phyloP scores from a whole-genome alignment of 2,329 filamentous ascomycete species.

The Aspergillus sp. region DNA sequence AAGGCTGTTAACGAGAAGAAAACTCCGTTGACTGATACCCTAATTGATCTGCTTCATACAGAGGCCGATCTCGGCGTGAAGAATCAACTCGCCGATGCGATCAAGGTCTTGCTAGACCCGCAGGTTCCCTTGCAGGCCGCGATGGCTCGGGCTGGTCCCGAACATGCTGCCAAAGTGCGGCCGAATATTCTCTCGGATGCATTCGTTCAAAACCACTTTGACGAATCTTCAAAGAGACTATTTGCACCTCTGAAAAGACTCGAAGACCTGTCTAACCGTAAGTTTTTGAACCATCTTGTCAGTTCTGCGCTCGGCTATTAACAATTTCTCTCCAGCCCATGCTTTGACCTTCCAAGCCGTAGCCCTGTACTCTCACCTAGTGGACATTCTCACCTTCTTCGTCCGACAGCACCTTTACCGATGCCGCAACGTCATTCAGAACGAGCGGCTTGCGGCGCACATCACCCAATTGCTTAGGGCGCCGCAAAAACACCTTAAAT shows the following conservation, averaged over 20 bases:
- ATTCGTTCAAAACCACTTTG: slow-evolving; percentile 87
- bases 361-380: slow-evolving; percentile 84
- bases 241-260: slow-evolving; percentile 85
- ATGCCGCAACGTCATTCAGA: slow-evolving; percentile 84
- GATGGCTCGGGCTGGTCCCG: slow-evolving; percentile 63
- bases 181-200: slow-evolving; percentile 75
- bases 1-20: slow-evolving; percentile 86
- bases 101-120: slow-evolving; percentile 88
- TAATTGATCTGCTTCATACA: slow-evolving; percentile 87
- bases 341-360: slow-evolving; percentile 79
- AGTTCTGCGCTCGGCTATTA: neutral
- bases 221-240: slow-evolving; percentile 77
- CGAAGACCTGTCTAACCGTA: slow-evolving; percentile 60
- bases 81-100: slow-evolving; percentile 89
- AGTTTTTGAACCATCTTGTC: slow-evolving; percentile 25
- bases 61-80: slow-evolving; percentile 94
- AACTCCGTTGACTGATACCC: slow-evolving; percentile 80
- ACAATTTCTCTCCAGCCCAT: slow-evolving; percentile 52
- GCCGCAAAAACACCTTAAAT: slow-evolving; percentile 86
- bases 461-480: slow-evolving; percentile 80
- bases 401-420: slow-evolving; percentile 83
- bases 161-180: slow-evolving; percentile 65
- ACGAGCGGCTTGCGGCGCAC: slow-evolving; percentile 72
- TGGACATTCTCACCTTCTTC: slow-evolving; percentile 93
- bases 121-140: slow-evolving; percentile 59